Base-by-base conservation (phyloP, 2,329 filamentous ascomycete genomes). In the Lasiodiplodia citricola region DNA sequence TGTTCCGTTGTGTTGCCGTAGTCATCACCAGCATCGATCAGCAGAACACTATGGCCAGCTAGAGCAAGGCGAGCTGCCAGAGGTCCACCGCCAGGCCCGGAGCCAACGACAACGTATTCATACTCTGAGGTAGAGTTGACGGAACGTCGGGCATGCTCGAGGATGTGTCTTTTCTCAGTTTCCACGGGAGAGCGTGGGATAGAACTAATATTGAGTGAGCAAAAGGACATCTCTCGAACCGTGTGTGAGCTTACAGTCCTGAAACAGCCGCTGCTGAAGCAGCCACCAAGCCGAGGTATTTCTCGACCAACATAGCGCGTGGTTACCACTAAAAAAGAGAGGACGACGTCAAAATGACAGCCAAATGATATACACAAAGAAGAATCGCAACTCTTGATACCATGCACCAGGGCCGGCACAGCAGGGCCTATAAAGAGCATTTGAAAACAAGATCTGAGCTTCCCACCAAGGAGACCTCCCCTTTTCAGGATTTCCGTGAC, bases 81-180 rank as follows among this genome's bases (percentile, higher is more conserved):
- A 8, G 87, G 87, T 13, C 85, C 87, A 57, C 87, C 87, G 11
- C 87, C 87, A 8, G 87, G 82, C 3, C 88, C 87, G 10, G 86
- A 87, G 11, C 88, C 88, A 41, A 90, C 86, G 11, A 90, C 83
- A 35, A 90, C 81, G 77, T 88, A 90, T 70, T 90, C 88, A 73
- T 90, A 90, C 16, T 51, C 58, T 7, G 23, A 37, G 6, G 41
- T 52, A 11, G 41, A 52, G 28, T 63, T 38, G 10, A 51, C 25
- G 16, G 58, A 23, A 37, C 58, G 41, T 11, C 58, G 41, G 14
- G 47, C 47, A 31, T 63, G 58, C 16, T 63, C 58, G 25, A 14
- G 41, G 28, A 50, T 35, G 28, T 51, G 37, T 51, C 58, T 51
- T 18, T 37, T 63, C 31, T 52, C 41, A 52, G 23, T 52, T 11